phyloP scores from a whole-genome alignment of 305 asterid genomes.

The Plantago lanceolata region DNA sequence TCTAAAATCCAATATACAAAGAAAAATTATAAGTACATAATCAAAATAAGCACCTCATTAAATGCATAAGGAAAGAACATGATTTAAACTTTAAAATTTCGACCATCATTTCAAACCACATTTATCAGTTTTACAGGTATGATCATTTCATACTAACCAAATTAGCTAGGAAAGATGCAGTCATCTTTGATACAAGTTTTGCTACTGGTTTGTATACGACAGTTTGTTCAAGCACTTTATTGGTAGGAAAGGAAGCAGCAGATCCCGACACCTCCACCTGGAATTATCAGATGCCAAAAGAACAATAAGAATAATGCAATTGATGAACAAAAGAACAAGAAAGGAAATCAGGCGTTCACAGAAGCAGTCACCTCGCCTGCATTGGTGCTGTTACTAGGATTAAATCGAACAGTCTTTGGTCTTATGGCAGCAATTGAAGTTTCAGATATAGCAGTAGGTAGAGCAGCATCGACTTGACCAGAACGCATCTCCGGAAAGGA shows the following conservation, averaged over 20 bases:
- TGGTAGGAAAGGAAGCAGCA: constrained; percentile 31
- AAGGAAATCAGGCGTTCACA: constrained; percentile 17
- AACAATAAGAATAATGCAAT: neutral
- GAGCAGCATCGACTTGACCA: constrained; percentile 40
- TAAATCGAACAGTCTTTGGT: constrained; percentile 62
- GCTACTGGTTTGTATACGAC: constrained; percentile 63
- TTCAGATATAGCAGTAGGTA: constrained; percentile 32
- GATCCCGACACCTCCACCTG: constrained; percentile 38
- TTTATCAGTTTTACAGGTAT: neutral
- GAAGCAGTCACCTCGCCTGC: constrained; percentile 30
- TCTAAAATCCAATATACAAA: constrained; percentile 14
- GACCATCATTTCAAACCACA: neutral
- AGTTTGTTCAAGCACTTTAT: constrained; percentile 31
- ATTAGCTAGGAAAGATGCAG: constrained; percentile 60
- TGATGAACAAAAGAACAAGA: neutral
- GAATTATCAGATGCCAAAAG: constrained; percentile 20
- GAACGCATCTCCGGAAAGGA: constrained; percentile 48
- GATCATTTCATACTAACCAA: constrained; percentile 41
- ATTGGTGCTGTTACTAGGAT: constrained; percentile 28
- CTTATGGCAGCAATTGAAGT: constrained; percentile 42
- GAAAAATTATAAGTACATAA: neutral
- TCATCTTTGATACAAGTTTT: constrained; percentile 54
- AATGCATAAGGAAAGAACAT: neutral
- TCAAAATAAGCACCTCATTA: neutral
- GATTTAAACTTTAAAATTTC: neutral